Conservation (phyloP, 2,329 filamentous ascomycete genomes). For the Neophaeococcomyces mojaviensis region DNA sequence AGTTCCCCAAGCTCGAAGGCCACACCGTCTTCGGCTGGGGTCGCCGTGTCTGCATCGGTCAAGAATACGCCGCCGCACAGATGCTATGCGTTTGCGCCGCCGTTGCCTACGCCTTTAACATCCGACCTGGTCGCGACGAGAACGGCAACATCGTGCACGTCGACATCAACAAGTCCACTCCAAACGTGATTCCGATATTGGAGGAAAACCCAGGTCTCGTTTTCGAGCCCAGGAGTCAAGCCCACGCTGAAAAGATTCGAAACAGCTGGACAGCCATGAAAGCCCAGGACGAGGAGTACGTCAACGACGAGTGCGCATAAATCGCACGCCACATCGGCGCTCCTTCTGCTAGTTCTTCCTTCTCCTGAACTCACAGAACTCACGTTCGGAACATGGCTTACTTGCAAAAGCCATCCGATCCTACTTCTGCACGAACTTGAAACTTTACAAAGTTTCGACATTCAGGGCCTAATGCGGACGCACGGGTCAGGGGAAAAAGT, state of each 20-base stretch:
- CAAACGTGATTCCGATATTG: neutral
- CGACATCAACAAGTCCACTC: neutral
- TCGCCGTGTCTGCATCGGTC: slow-evolving; percentile 1
- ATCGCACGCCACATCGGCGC: neutral
- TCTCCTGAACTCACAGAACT: no score
- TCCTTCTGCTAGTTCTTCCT: no score
- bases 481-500: no score
- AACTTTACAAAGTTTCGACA: no score
- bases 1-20: slow-evolving; percentile 6
- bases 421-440: no score
- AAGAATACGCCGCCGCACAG: slow-evolving; percentile 1
- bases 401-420: no score
- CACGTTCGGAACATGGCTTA: no score
- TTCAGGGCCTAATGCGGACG: no score
- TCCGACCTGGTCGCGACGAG: neutral
- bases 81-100: slow-evolving; percentile 4
- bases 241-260: neutral
- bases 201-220: neutral
- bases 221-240: neutral
- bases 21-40: slow-evolving; percentile 4
- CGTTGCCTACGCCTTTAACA: neutral
- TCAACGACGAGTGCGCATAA: slow-evolving; percentile 1
- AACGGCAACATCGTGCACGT: neutral
- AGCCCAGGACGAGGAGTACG: neutral
- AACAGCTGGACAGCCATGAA: neutral